These are phyloP conservation scores for Xylaria telfairii DNA, from an alignment of 495 filamentous ascomycete genomes.

Conservation along the genomic window DNA sequence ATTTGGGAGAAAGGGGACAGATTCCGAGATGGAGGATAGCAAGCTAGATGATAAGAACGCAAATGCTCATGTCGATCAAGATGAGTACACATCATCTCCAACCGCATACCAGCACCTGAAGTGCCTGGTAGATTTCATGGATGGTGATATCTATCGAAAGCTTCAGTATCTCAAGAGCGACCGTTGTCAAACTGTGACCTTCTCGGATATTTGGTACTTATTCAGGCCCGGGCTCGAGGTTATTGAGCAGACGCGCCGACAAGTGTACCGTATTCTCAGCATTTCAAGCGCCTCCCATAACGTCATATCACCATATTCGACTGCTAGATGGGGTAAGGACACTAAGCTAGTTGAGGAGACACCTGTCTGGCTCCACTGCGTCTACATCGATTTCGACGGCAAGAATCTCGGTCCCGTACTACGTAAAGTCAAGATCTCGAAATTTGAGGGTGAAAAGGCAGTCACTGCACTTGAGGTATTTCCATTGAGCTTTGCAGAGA, in stretches of 20 bases:
- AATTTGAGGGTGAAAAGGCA: not conserved
- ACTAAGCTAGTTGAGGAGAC: not conserved
- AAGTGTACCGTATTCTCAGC: constrained; percentile 40
- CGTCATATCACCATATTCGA: too few species aligned
- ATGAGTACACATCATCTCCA: too few species aligned
- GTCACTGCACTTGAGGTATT: too few species aligned
- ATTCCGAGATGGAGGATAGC: too few species aligned
- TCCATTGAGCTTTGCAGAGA: too few species aligned
- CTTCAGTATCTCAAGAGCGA: not conserved
- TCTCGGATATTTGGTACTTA: constrained; percentile 51
- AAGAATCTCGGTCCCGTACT: constrained; percentile 45
- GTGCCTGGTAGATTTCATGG: too few species aligned
- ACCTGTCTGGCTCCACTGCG: constrained; percentile 38
- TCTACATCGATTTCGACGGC: constrained; percentile 53
- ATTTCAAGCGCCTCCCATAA: constrained; percentile 31
- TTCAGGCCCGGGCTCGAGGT: constrained; percentile 48
- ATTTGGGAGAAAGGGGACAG: too few species aligned
- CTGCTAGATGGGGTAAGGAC: too few species aligned
- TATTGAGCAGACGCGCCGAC: constrained; percentile 28
- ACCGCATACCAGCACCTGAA: too few species aligned
- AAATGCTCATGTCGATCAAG: too few species aligned
- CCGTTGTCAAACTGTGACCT: constrained; percentile 34
- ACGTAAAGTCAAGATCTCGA: constrained; percentile 23
- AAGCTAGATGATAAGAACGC: too few species aligned
- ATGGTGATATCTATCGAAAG: too few species aligned